Evolutionary conservation across 179 eudicot genomes (phyloP), one percentile per base, ranked within the genome.

Genomic region (Carnegiea gigantea): DNA sequence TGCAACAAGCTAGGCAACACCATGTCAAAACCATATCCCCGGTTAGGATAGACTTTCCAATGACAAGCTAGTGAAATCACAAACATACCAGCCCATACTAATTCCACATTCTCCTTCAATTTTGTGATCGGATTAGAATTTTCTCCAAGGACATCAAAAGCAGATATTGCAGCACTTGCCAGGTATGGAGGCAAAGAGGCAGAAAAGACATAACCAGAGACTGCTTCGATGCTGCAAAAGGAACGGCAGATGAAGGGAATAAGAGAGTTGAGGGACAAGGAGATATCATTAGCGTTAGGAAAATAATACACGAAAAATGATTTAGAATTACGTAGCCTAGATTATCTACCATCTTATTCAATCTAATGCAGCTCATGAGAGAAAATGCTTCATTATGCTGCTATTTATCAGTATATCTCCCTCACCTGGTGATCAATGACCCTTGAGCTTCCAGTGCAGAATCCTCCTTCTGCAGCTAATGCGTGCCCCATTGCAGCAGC

Each of bases 121-220:
- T 87, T 92, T 14, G 85, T 79, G 57, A 91, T 87, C 82, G 90
- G 85, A 36, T 85, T 72, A 57, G 98, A 96, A 83, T 90, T 92
- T 81, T 94, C 91, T 84, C 92, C 97, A 77, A 95, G 82, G 73
- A 95, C 86, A 84, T 92, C 95, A 84, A 95, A 86, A 80, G 99
- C 99, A 78, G 98, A 90, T 83, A 95, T 91, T 44, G 99, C 97
- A 68, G 98, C 98, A 91, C 90, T 87, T 49, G 99, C 98, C 28
- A 95, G 92, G 83, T 94, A 95, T 54, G 99, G 99, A 72, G 99
- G 99, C 83, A 95, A 86, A 80, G 99, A 95, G 85, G 98, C 99
- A 88, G 98, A 95, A 83, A 95, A 95, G 43, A 95, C 99, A 83
- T 94, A 95, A 75, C 98, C 99, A 75, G 99, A 95, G 88, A n/a